A percentile compares a stretch with the other conserved stretches of the same genome.
Evolutionary conservation across 148 eudicot species (phyloP).

Genomic region (Rhododendron simsii): DNA sequence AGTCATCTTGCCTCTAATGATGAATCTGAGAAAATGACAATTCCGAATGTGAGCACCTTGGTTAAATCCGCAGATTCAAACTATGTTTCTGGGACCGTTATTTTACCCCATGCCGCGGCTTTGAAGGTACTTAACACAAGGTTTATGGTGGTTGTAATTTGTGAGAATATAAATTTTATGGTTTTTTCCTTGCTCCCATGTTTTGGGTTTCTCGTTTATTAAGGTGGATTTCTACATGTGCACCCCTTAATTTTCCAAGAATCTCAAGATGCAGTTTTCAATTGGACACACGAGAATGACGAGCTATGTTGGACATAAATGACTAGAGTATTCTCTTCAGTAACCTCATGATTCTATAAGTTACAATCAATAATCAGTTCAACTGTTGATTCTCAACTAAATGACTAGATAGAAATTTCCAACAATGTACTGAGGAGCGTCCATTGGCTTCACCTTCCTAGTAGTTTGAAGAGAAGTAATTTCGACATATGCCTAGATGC

Average conservation of each 20-base stretch:
- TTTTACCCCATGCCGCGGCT: neutral
- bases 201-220: neutral
- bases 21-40: constrained; percentile 2
- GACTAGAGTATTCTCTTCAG: neutral
- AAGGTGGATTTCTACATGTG: neutral
- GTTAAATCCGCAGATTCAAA: neutral
- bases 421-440: neutral
- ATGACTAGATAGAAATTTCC: neutral
- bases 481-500: neutral
- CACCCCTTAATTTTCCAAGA: neutral
- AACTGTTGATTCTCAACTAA: neutral
- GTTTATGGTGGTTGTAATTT: neutral
- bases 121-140: neutral
- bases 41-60: neutral
- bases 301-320: neutral
- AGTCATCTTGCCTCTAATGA: neutral
- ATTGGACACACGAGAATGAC: neutral
- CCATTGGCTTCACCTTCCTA: neutral
- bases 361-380: neutral
- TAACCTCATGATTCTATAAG: neutral
- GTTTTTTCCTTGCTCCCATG: neutral
- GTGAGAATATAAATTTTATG: neutral
- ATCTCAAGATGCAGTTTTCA: neutral
- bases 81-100: neutral
- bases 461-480: neutral